Base-by-base conservation (phyloP, 164 flowering plant genomes). In the Umbilicus rupestris region DNA sequence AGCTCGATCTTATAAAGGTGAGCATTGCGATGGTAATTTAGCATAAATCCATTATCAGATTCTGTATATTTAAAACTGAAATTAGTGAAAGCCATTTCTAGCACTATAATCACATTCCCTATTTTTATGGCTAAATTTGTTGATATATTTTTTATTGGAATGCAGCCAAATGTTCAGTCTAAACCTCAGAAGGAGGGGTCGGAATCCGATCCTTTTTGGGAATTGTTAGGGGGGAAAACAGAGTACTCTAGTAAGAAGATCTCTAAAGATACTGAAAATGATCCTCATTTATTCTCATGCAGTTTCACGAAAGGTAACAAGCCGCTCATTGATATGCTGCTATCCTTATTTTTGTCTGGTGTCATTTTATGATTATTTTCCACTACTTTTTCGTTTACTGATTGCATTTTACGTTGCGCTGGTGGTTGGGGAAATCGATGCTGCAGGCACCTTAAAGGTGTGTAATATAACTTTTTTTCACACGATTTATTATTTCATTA, bases 131-230 rank as follows among this genome's bases (percentile, higher is more conserved):
- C 29, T 50, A 24, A 45, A 49, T 24, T 57, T 46, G 24, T 24
- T 66, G 41, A 52, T 57, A 22, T 62, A 68, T 37, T 65, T 41
- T 46, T 63, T 31, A 19, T 62, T 68, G 71, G 3, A 77, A 47
- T 77, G 78, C 89, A 95, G 99, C 99, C 97, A 68, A 84, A 95
- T 78, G 68, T 78, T 41, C 99, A 89, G 68, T 77, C 83, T 49
- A 92, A 76, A 77, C 72, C 89, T 71, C 96, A 80, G 76, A 95
- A 90, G 72, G 99, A 92, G 78, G 97, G 97, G 66, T 44, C 90
- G 33, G 99, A 95, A 74, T 75, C 83, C 65, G 97, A 95, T 71
- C 92, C 83, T 62, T 95, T 92, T 70, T 95, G 99, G 99, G 85
- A 82, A 17, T 71, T 92, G 73, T 74, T 95, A 66, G 97, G 97